Evolutionary conservation across 176 grass and related monocot genomes (phyloP), one percentile per base, ranked within the genome.

Genomic region (Echinochloa phyllopogon): DNA sequence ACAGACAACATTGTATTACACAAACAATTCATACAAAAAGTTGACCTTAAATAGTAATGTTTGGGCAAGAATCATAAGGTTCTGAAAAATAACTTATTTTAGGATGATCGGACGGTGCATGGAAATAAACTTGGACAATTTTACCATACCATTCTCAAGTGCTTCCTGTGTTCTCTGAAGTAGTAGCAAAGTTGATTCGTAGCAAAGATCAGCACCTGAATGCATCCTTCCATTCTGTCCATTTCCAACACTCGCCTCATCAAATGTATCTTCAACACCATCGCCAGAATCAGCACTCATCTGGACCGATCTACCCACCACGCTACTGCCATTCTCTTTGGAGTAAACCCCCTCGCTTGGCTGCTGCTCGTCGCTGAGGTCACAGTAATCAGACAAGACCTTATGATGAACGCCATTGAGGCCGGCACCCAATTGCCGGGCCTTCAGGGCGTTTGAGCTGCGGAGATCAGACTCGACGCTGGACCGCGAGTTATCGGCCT

Each of bases 161-260:
- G 81, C 88, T 85, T 97, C 88, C 44, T 92, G 86, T 9, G 88
- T 38, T 78, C 83, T 84, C 62, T 91, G 74, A 72, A 97, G 92
- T 36, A 94, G 92, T 41, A 60, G 49, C 67, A 74, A 60, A 69
- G 91, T 59, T 13, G 92, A 91, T 64, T 94, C 80, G 0, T 44
- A 69, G 61, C 68, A 88, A 23, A 70, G 65, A 45, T 94, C 88
- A 47, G 39, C 62, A 74, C 51, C 48, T 37, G 81, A 80, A 75
- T 59, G 44, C 47, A 52, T 49, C 75, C 43, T 77, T 61, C 73
- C 80, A 51, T 75, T 68, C 4, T 40, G 44, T 37, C 42, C 58
- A 41, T 88, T 92, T 40, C 27, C 77, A 33, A 42, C 70, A 69
- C 60, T 84, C 53, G 65, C 56, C 20, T 90, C 55, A 38, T 64